Base-by-base conservation (phyloP, 495 filamentous ascomycete species). In the Durotheca rogersii region DNA sequence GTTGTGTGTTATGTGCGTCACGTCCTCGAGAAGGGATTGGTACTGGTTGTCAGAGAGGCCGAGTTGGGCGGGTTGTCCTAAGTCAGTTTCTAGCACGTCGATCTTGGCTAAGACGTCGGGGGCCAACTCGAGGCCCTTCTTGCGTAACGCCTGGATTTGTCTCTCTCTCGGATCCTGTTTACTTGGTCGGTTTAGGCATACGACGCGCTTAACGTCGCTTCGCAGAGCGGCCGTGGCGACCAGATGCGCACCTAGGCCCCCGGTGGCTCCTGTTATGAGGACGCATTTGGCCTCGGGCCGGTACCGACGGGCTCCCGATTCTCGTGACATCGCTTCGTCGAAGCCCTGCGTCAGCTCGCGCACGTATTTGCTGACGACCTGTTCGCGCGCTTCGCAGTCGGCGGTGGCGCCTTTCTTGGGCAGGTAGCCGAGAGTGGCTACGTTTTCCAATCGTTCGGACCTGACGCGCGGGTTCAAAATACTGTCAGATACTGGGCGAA, bases 1-100 rank as follows among this genome's bases (percentile, higher is more conserved):
- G 41, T 79, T 82, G 59, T 83, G 79, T 25, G 82, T 54, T 14
- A 83, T 74, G 34, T 81, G 72, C 0, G 79, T 82, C 1, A 77
- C 75, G n/a, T 33, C 62, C 3, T 60, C 41, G 2, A 66, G 39
- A 3, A 82, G 67, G 3, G 35, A 15, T 15, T 65, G 21, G 43
- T 80, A 81, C 1, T 69, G 64, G 11, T 49, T 25, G 0, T 25
- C 10, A 0, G 68, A 16, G 0, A 85, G 68, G 1, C 80, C 81
- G 0, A 85, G 70, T 1, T 44, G 41, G 9, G 4, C 4, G 0
- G 68, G 57, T 30, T 73, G 71, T 0, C 66, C 50, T 2, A 67
- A 68, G 56, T 84, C 76, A 1, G 75, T 70, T 44, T 80, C 66
- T 20, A 77, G 53, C 6, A 79, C 72, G 1, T 52, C 54, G 3